Evolutionary conservation across 2,329 filamentous ascomycete genomes (phyloP).

Genomic region (Dendryphion nanum): DNA sequence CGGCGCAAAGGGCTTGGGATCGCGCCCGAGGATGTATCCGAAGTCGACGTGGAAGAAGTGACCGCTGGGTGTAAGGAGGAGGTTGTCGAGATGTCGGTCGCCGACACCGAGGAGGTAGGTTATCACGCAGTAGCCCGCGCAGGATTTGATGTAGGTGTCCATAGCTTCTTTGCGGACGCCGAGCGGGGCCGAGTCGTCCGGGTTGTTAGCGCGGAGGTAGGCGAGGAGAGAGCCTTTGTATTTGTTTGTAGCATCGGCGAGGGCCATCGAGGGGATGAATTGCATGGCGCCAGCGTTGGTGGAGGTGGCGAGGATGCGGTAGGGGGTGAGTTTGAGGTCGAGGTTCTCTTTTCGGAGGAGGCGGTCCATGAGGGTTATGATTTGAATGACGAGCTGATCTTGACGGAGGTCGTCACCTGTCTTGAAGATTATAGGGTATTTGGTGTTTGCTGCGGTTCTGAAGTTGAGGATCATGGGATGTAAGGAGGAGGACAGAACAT

Average conservation of each 20-base stretch:
- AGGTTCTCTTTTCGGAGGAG: conserved; percentile 94
- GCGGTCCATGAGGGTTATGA: conserved; percentile 97
- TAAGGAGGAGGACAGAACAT: conserved; percentile 93
- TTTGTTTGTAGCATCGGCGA: conserved; percentile 80
- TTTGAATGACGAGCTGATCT: conserved; percentile 95
- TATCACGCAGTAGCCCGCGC: conserved; percentile 96
- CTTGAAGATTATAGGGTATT: conserved; percentile 95
- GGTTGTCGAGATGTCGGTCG: conserved; percentile 92
- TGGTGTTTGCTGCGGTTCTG: conserved; percentile 71
- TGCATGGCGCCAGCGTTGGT: conserved; percentile 88
- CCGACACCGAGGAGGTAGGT: conserved; percentile 97
- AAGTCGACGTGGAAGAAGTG: conserved; percentile 99
- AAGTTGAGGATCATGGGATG: conserved; percentile 90
- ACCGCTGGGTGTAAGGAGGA: conserved; percentile 82
- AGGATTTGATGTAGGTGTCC: conserved; percentile 93
- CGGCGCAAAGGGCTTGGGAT: conserved; percentile 95
- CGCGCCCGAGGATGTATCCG: conserved; percentile 93
- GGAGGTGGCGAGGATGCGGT: conserved; percentile 92
- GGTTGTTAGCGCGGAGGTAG: conserved; percentile 86
- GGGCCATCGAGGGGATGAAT: conserved; percentile 82
- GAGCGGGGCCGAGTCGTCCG: conserved; percentile 75
- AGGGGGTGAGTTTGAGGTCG: conserved; percentile 90
- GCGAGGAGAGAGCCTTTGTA: conserved; percentile 76
- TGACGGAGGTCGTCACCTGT: conserved; percentile 94
- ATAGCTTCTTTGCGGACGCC: conserved; percentile 89